Evolutionary conservation across 2,329 filamentous ascomycete species (phyloP), one percentile per base, ranked within the genome.

Genomic region (Coniochaeta sp.): DNA sequence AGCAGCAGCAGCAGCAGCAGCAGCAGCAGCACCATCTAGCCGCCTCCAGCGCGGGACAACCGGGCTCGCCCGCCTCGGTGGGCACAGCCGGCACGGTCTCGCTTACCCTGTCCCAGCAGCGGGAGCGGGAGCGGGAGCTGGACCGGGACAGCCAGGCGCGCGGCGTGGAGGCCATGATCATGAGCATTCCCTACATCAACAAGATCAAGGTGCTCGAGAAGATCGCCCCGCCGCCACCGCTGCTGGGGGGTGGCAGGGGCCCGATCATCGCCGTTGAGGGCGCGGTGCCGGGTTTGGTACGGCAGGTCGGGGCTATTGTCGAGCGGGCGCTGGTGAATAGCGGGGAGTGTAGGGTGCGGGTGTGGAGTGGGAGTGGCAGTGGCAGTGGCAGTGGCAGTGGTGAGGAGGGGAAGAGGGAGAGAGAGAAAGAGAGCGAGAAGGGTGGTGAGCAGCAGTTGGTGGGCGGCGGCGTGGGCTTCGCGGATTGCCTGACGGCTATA

Each of bases 181-280:
- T 90, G 86, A 85, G 81, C 28, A 89, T 95, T 58, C 83, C 88
- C 0, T 89, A 89, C 67, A 74, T 86, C 52, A 86, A 86, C 65
- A 96, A 96, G 73, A 84, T 96, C 66, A 85, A 86, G 56, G 81
- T 93, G 2, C 79, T 98, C 36, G 81, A 85, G 17, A 87, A 86
- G 62, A 91, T 97, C 64, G 89, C 89, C 54, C 89, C 88, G 26
- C 86, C 90, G 0, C 77, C 90, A n/a, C n/a, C 16, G 66, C 75
- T 17, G n/a, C n/a, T n/a, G n/a, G n/a, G n/a, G n/a, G n/a, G n/a
- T n/a, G n/a, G n/a, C n/a, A 84, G 92, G n/a, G 93, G 93, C 0
- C 84, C 89, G 0, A 83, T 97, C 40, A 87, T 98, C 63, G 89
- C 90, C 0, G 77, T 98, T 30, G 93, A 98, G 72, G 93, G 93